Conservation (phyloP, 1,284 basidiomycete genomes). For the Ganoderma lucidum region DNA sequence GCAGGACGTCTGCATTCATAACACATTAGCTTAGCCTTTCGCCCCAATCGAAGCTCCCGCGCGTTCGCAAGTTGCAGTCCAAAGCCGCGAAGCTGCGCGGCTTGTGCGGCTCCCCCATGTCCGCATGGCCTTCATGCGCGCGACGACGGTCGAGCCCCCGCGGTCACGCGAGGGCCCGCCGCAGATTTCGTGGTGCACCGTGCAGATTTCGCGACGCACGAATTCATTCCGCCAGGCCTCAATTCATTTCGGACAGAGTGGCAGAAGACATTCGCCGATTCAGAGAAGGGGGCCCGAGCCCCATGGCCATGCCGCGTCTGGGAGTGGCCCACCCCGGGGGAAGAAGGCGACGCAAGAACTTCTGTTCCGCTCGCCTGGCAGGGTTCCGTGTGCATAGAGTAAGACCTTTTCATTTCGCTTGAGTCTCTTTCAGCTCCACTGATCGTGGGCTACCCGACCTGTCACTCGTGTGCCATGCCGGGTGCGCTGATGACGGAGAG, state of each 20-base stretch:
- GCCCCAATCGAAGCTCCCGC: conserved; percentile 3
- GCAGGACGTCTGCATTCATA: neutral
- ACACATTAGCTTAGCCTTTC: neutral
- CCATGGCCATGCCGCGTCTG: neutral
- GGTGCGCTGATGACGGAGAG: neutral
- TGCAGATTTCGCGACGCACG: neutral
- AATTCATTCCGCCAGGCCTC: neutral
- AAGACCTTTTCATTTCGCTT: neutral
- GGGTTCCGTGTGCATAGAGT: neutral
- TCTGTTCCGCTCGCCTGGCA: neutral
- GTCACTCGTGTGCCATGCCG: neutral
- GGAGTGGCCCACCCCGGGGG: neutral
- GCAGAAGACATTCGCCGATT: neutral
- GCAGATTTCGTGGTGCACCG: neutral
- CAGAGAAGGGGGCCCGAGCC: neutral
- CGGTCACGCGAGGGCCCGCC: conserved; percentile 3
- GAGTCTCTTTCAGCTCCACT: neutral
- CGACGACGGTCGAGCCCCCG: neutral
- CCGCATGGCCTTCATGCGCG: neutral
- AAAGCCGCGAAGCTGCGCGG: neutral
- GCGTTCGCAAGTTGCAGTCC: neutral
- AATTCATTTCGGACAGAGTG: conserved; percentile 1
- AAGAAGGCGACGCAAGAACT: too few species aligned
- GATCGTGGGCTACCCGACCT: neutral
- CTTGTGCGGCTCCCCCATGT: neutral